Conservation (phyloP, 2,329 filamentous ascomycete species). For the Fusarium euwallaceae region DNA sequence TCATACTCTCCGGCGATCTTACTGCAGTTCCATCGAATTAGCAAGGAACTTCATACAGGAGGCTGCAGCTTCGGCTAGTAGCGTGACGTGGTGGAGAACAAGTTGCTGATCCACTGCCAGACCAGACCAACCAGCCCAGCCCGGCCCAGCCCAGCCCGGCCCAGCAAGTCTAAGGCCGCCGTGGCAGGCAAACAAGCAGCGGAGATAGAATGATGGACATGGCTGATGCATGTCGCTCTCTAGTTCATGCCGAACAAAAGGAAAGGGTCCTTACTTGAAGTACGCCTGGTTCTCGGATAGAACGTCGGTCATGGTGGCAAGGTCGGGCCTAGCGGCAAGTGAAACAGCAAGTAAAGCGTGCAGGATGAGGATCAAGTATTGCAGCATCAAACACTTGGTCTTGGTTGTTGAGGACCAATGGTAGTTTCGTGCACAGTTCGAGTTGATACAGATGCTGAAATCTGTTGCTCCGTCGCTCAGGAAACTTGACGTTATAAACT, state of each 20-base stretch:
- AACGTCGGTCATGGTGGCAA: slow-evolving; percentile 49
- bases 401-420: slow-evolving; percentile 9
- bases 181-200: background rate
- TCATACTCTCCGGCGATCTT: slow-evolving; percentile 58
- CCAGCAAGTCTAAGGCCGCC: background rate
- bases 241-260: background rate
- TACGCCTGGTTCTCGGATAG: slow-evolving; percentile 55
- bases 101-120: slow-evolving; percentile 8
- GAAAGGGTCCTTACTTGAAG: slow-evolving; percentile 56
- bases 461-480: background rate
- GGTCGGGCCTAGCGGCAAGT: slow-evolving; percentile 45
- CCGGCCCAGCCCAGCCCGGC: background rate
- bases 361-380: slow-evolving; percentile 16
- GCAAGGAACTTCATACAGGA: slow-evolving; percentile 20
- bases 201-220: slow-evolving; percentile 11
- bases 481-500: slow-evolving; percentile 33
- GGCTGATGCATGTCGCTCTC: background rate
- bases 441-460: slow-evolving; percentile 5
- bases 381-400: slow-evolving; percentile 18
- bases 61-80: slow-evolving; percentile 11
- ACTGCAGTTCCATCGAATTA: slow-evolving; percentile 40
- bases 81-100: slow-evolving; percentile 16
- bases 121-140: background rate
- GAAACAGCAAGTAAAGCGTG: slow-evolving; percentile 21
- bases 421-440: slow-evolving; percentile 14